Conservation (phyloP, 345 rosid genomes). For the Gossypium arboreum region DNA sequence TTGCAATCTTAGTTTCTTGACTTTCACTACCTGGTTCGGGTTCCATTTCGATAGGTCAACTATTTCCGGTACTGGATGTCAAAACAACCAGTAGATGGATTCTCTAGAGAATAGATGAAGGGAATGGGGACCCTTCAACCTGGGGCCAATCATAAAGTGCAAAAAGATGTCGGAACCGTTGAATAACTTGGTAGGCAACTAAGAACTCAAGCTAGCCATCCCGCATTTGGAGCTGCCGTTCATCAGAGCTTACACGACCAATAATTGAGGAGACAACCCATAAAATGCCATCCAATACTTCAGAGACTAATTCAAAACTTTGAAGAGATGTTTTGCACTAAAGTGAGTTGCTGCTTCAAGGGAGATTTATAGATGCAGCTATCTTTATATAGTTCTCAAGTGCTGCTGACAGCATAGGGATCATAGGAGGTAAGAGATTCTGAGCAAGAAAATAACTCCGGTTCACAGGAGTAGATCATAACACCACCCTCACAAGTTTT, state of each 20-base stretch:
- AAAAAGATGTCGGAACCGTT: conserved; percentile 62
- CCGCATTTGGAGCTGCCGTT: conserved; percentile 54
- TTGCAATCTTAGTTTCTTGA: conserved; percentile 29
- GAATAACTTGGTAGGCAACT: conserved; percentile 68
- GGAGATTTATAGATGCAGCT: conserved; percentile 55
- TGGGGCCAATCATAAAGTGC: conserved; percentile 11
- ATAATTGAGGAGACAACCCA: conserved; percentile 51
- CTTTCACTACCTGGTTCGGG: conserved; percentile 20
- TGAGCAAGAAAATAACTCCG: conserved; percentile 69
- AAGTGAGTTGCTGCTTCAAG: conserved; percentile 32
- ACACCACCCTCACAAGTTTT: conserved; percentile 60
- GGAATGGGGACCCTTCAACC: conserved; percentile 54
- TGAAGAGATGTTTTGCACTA: conserved; percentile 55
- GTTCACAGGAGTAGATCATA: conserved; percentile 44
- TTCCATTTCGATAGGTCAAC: conserved; percentile 27
- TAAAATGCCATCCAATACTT: conserved; percentile 59
- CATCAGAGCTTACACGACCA: conserved; percentile 56
- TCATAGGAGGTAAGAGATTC: conserved; percentile 69
- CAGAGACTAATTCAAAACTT: conserved; percentile 57
- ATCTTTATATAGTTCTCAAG: conserved; percentile 74
- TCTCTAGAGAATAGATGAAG: conserved; percentile 63
- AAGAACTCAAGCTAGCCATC: conserved; percentile 67
- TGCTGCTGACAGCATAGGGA: conserved; percentile 66
- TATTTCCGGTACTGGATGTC: conserved; percentile 38
- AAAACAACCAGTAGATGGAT: conserved; percentile 61